Base-by-base conservation (phyloP, 169 alveolate genomes). In the Plasmodium knowlesi region DNA sequence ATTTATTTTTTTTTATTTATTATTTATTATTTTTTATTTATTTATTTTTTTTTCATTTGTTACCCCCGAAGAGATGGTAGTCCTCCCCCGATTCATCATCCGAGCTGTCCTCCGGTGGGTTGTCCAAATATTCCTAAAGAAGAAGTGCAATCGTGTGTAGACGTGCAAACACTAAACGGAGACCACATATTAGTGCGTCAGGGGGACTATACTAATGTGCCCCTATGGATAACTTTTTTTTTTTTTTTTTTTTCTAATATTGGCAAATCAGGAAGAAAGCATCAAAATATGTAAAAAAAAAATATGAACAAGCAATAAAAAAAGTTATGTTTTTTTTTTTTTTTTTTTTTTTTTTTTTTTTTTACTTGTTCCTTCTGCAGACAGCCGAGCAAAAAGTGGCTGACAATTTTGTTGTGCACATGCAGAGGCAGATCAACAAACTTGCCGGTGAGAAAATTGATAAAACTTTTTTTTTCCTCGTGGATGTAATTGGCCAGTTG, bases 391-490 rank as follows among this genome's bases (percentile, higher is more conserved):
- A 89, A 32, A 89, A 89, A 89, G 43, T 89, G 94, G 50, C 71
- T 16, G 50, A 50, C 57, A 37, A 89, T 80, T 79, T 78, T 80
- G 50, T 89, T 37, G 46, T 89, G 94, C 9, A 70, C 19, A 19
- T 78, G 83, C 19, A 89, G 12, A 9, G 94, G 94, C 43, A 79
- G 12, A 39, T 78, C 82, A 61, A 43, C 12, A 54, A 89, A 67
- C 43, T 89, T 89, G 10, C 74, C 70, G 14, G 94, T 61, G 34
- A 89, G 14, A 61, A 30, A 37, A 80, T 80, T 89, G 39, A 28
- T 57, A 80, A 89, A 89, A 32, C 37, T 89, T 39, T 50, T 89
- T 79, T 89, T 89, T 43, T 89, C 94, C 25, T 78, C 94, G 82
- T 79, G 32, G 19, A 89, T 78, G 72, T 89, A 34, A 39, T 89